Conservation (phyloP, 2,329 filamentous ascomycete species). For the Chaetoscypha palmicola region DNA sequence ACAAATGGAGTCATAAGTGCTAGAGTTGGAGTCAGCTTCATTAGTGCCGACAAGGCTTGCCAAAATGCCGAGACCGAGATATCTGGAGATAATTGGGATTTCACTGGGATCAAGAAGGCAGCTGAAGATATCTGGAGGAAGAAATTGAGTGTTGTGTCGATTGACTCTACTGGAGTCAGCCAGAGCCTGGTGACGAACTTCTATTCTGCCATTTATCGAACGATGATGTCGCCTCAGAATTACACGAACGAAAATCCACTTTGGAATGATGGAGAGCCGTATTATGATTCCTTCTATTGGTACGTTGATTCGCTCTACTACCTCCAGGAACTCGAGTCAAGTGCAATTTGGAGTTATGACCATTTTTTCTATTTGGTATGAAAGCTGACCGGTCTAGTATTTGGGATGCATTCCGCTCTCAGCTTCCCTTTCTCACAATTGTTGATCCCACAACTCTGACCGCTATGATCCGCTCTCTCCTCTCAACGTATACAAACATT, state of each 20-base stretch:
- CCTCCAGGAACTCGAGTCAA: too few relatives aligned
- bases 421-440: conserved; percentile 64
- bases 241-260: conserved; percentile 67
- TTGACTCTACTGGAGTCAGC: conserved; percentile 46
- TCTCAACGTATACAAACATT: conserved; percentile 63
- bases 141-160: conserved; percentile 51
- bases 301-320: too few relatives aligned
- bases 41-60: conserved; percentile 60
- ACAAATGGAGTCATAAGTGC: conserved; percentile 46
- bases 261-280: conserved; percentile 60
- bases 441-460: conserved; percentile 57
- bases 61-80: conserved; percentile 61
- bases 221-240: conserved; percentile 65
- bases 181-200: conserved; percentile 52
- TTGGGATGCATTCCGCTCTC: conserved; percentile 65
- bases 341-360: not conserved
- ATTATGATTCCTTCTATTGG: conserved; percentile 67
- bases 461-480: conserved; percentile 62
- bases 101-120: conserved; percentile 44
- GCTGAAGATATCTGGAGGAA: conserved; percentile 52
- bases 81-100: conserved; percentile 50
- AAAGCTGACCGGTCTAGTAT: conserved; percentile 51
- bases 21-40: conserved; percentile 63
- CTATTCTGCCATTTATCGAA: conserved; percentile 63
- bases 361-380: too few relatives aligned